Conservation (phyloP, 176 grass and related monocot species). For the Oryza longistaminata region DNA sequence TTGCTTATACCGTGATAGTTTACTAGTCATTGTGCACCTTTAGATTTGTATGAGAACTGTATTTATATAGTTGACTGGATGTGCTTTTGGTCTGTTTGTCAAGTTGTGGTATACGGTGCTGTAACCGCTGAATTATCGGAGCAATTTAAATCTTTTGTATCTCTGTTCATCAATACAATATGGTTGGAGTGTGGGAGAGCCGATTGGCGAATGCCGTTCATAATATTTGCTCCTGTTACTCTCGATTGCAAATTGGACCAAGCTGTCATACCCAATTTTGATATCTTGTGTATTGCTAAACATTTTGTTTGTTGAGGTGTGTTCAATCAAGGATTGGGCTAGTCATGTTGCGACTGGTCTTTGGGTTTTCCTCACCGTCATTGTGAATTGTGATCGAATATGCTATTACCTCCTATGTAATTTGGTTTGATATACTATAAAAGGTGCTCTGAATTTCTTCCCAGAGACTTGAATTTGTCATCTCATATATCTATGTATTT, state of each 20-base stretch:
- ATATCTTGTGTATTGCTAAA: background rate
- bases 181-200: background rate
- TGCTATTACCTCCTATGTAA: background rate
- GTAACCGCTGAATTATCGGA: background rate
- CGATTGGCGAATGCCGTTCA: background rate
- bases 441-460: background rate
- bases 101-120: background rate
- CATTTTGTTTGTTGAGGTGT: background rate
- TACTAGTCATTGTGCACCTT: background rate
- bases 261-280: background rate
- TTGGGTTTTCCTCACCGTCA: background rate
- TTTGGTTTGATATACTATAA: background rate
- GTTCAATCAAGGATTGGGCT: background rate
- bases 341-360: background rate
- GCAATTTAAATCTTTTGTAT: background rate
- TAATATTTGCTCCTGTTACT: background rate
- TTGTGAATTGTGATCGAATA: background rate
- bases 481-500: background rate
- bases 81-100: conserved; percentile 9
- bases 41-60: background rate
- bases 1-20: background rate
- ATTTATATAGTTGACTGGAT: background rate
- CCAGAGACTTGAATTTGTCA: background rate
- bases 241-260: background rate
- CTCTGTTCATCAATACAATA: background rate